These are phyloP conservation scores for Tympanopsis confertula DNA, from an alignment of 2,329 filamentous ascomycete genomes.

Conservation along the genomic window DNA sequence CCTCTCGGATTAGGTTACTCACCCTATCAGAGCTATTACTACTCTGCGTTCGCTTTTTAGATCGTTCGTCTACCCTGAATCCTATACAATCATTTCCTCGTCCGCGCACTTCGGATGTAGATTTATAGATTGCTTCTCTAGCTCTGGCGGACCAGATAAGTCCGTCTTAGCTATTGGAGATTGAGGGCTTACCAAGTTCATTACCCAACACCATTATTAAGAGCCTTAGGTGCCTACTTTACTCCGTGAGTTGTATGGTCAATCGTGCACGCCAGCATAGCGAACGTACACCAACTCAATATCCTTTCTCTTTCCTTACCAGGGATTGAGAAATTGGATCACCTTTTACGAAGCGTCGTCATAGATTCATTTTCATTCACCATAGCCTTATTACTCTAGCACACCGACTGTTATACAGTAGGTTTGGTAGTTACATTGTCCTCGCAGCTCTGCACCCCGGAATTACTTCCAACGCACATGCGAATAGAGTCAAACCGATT, in stretches of 20 bases:
- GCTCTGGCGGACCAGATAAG: too few species aligned
- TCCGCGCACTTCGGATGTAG: too few species aligned
- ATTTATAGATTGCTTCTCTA: too few species aligned
- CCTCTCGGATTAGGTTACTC: too few species aligned
- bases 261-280: background rate
- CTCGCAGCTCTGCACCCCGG: background rate
- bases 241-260: background rate
- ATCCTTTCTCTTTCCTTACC: background rate
- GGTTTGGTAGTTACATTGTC: too few species aligned
- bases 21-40: too few species aligned
- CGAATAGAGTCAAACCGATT: background rate
- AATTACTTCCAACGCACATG: background rate
- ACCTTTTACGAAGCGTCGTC: background rate
- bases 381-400: background rate
- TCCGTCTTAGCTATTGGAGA: background rate
- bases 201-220: background rate
- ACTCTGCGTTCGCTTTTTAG: too few species aligned
- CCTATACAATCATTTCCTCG: too few species aligned
- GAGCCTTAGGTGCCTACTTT: background rate
- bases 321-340: too few species aligned
- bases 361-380: background rate
- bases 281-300: background rate
- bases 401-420: too few species aligned
- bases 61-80: too few species aligned
- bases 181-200: background rate